These are phyloP conservation scores for Sistotremastrum suecicum DNA, from an alignment of 768 basidiomycete genomes.

Conservation along the genomic window DNA sequence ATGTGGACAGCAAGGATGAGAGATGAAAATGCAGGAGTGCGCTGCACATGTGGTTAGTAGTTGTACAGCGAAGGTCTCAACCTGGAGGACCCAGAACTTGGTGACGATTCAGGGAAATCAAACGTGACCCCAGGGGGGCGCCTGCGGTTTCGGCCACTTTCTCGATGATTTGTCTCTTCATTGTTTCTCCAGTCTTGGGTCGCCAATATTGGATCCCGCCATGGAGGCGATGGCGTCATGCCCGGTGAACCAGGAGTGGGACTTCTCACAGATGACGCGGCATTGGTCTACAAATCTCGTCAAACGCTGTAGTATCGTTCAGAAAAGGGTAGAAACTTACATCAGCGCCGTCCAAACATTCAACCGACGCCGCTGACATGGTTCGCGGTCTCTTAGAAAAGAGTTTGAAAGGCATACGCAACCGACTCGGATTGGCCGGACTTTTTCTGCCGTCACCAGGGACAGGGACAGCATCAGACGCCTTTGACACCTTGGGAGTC, in stretches of 20 bases:
- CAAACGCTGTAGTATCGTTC: constrained; percentile 4
- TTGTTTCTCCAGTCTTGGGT: constrained; percentile 58
- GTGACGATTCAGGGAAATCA: constrained; percentile 31
- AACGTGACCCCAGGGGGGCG: constrained; percentile 53
- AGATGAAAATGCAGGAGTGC: no score
- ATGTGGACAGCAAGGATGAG: no score
- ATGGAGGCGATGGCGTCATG: constrained; percentile 32
- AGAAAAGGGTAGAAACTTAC: constrained; percentile 29
- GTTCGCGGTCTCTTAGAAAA: constrained; percentile 48
- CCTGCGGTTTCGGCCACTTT: constrained; percentile 18
- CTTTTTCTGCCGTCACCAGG: constrained; percentile 24
- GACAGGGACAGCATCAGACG: constrained; percentile 11
- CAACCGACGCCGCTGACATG: constrained; percentile 60
- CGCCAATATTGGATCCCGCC: constrained; percentile 50
- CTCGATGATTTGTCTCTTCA: constrained; percentile 38
- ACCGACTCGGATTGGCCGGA: constrained; percentile 19
- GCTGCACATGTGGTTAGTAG: no score
- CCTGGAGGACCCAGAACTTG: no score
- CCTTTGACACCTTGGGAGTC: constrained; percentile 2
- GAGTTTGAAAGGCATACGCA: constrained; percentile 52
- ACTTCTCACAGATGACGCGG: constrained; percentile 54
- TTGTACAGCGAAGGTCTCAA: no score
- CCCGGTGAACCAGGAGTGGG: constrained; percentile 28
- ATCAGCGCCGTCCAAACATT: constrained; percentile 68
- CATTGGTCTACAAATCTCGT: constrained; percentile 34